A percentile compares a stretch with the other conserved stretches of the same genome.
Evolutionary conservation across 208 protist species (phyloP).

Genomic region (Leishmania martiniquensis): DNA sequence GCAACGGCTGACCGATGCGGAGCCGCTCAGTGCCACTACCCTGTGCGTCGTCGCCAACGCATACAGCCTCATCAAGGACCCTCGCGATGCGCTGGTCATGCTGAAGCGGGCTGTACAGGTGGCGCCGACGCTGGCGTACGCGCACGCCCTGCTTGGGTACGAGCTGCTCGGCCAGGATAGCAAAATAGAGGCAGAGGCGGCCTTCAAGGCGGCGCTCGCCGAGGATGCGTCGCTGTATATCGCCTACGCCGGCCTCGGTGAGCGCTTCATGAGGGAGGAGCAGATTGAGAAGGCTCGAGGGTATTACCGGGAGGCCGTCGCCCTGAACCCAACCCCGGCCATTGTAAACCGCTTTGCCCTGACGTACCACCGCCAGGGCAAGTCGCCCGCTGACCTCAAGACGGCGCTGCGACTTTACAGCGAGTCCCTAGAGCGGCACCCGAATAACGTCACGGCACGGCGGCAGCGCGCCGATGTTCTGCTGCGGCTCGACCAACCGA

Average conservation of each 20-base stretch:
- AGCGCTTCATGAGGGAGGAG: conserved; percentile 93
- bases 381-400: conserved; percentile 43
- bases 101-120: conserved; percentile 94
- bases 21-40: conserved; percentile 84
- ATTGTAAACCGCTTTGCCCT: conserved; percentile 81
- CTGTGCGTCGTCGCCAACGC: conserved; percentile 95
- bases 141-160: conserved; percentile 94
- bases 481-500: conserved; percentile 62
- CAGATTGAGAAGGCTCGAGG: conserved; percentile 87
- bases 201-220: conserved; percentile 92
- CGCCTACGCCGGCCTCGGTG: conserved; percentile 96
- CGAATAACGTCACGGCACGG: conserved; percentile 82
- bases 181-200: conserved; percentile 87
- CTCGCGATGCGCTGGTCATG: conserved; percentile 94
- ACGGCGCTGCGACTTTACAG: conserved; percentile 82
- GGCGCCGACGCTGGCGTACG: conserved; percentile 89
- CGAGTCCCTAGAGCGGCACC: conserved; percentile 71
- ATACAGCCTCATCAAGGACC: conserved; percentile 95
- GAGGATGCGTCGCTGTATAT: conserved; percentile 95
- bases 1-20: conserved; percentile 89
- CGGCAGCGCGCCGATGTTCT: conserved; percentile 93
- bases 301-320: conserved; percentile 90
- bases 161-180: conserved; percentile 95
- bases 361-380: conserved; percentile 62
- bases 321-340: conserved; percentile 82